Percentiles rank a stretch among this genome's conserved stretches.
Evolutionary conservation across 169 alveolate genomes (phyloP).

Genomic region (Neospora caninum): DNA sequence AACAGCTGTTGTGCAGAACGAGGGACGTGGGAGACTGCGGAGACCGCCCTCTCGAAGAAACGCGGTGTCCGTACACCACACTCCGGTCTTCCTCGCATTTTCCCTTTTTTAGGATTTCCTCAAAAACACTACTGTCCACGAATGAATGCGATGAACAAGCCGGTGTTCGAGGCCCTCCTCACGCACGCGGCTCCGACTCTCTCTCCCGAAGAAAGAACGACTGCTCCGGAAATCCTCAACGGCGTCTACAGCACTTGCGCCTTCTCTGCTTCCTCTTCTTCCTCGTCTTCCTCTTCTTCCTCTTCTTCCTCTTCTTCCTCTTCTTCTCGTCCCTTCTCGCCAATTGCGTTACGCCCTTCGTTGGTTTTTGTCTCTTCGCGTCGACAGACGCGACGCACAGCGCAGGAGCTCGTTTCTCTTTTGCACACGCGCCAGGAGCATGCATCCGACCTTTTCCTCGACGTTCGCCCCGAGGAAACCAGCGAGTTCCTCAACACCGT

Average conservation of each 20-base stretch:
- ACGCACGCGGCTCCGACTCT: slow-evolving; percentile 90
- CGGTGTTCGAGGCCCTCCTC: slow-evolving; percentile 91
- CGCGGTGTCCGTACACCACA: too few species aligned
- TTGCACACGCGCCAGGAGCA: slow-evolving; percentile 29
- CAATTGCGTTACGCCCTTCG: slow-evolving; percentile 81
- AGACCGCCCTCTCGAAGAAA: too few species aligned
- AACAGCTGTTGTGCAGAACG: too few species aligned
- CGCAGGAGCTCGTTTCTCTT: slow-evolving; percentile 88
- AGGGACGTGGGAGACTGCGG: too few species aligned
- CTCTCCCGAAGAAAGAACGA: background rate
- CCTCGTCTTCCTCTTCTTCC: slow-evolving; percentile 15
- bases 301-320: background rate
- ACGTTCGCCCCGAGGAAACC: background rate
- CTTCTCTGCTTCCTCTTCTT: background rate
- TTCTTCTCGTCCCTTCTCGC: slow-evolving; percentile 6
- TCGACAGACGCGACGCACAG: slow-evolving; percentile 98
- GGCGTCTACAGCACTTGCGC: slow-evolving; percentile 5
- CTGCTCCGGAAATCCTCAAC: background rate
- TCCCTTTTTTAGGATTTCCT: slow-evolving; percentile 76
- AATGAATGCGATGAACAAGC: slow-evolving; percentile 97
- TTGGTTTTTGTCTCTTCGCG: slow-evolving; percentile 97
- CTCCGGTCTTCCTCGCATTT: too few species aligned
- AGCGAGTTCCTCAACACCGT: background rate
- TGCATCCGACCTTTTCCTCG: slow-evolving; percentile 22
- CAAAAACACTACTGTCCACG: slow-evolving; percentile 96